phyloP scores from a whole-genome alignment of 192 early-diverging fungal species.

The Allomyces macrogynus region DNA sequence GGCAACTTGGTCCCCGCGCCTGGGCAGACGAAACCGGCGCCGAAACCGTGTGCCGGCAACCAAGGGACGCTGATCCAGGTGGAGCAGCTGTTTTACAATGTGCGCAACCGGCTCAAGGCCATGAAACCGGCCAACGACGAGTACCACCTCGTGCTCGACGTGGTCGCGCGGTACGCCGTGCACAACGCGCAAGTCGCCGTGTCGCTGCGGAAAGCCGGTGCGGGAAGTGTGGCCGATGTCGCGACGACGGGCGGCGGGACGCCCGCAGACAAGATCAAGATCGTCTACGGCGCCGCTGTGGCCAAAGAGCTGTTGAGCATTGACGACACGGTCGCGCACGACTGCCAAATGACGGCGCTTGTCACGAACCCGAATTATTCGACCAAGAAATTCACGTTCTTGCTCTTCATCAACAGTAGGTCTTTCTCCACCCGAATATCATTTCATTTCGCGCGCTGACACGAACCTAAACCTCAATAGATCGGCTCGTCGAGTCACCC shows the following conservation, averaged over 20 bases:
- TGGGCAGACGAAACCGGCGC: slow-evolving; percentile 49
- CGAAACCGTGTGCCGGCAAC: slow-evolving; percentile 91
- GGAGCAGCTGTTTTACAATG: slow-evolving; percentile 92
- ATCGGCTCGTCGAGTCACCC: slow-evolving; percentile 62
- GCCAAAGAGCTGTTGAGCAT: slow-evolving; percentile 57
- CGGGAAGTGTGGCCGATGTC: background rate
- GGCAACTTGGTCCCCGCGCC: slow-evolving; percentile 59
- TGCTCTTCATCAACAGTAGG: slow-evolving; percentile 91
- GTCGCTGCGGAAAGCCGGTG: slow-evolving; percentile 65
- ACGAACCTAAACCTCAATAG: slow-evolving; percentile 13
- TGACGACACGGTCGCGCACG: slow-evolving; percentile 21
- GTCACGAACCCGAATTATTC: slow-evolving; percentile 78
- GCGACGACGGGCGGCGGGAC: slow-evolving; percentile 16
- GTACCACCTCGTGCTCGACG: slow-evolving; percentile 73
- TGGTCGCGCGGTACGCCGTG: slow-evolving; percentile 80
- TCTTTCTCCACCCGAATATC: background rate
- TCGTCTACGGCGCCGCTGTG: slow-evolving; percentile 62
- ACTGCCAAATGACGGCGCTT: slow-evolving; percentile 48
- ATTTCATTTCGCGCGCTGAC: background rate
- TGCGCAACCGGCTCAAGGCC: slow-evolving; percentile 63
- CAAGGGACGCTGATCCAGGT: slow-evolving; percentile 19
- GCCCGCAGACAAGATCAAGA: slow-evolving; percentile 55
- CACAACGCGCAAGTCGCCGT: slow-evolving; percentile 71
- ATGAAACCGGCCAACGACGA: slow-evolving; percentile 69
- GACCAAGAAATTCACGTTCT: slow-evolving; percentile 60